A percentile compares a stretch with the other conserved stretches of the same genome.
Evolutionary conservation across 495 filamentous ascomycete species (phyloP).

Genomic region (Penicillium turbatum): DNA sequence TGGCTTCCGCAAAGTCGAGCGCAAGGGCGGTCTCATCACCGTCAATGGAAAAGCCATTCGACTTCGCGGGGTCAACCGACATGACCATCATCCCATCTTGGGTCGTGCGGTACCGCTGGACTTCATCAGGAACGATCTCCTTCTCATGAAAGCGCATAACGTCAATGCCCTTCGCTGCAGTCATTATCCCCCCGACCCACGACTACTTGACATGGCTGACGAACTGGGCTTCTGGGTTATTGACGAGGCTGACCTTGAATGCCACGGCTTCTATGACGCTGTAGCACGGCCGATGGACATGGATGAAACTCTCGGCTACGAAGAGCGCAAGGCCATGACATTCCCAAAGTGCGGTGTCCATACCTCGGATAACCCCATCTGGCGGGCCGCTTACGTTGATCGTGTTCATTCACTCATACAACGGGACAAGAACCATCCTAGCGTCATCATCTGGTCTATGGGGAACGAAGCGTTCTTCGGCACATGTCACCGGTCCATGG

Average conservation of each 20-base stretch:
- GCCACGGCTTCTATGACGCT: slow-evolving; percentile 58
- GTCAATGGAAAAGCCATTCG: slow-evolving; percentile 57
- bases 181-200: slow-evolving; percentile 57
- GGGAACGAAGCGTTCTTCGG: slow-evolving; percentile 70
- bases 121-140: slow-evolving; percentile 53
- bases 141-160: slow-evolving; percentile 65
- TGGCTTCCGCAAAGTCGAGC: slow-evolving; percentile 57
- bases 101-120: slow-evolving; percentile 57
- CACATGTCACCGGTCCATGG: slow-evolving; percentile 60
- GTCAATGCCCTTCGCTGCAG: slow-evolving; percentile 61
- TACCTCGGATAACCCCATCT: slow-evolving; percentile 61
- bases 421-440: slow-evolving; percentile 62
- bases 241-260: slow-evolving; percentile 33
- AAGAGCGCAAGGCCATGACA: slow-evolving; percentile 50
- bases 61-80: slow-evolving; percentile 58
- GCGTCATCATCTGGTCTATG: slow-evolving; percentile 65
- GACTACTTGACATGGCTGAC: slow-evolving; percentile 52
- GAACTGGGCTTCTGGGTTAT: neutral
- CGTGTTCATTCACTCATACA: slow-evolving; percentile 58
- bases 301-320: slow-evolving; percentile 47
- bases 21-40: slow-evolving; percentile 51
- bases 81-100: slow-evolving; percentile 56
- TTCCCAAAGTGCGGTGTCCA: slow-evolving; percentile 48
- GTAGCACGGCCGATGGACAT: slow-evolving; percentile 44
- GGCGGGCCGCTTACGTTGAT: slow-evolving; percentile 63